Conservation (phyloP, 257 asterid species). For the Lycium ferocissimum region DNA sequence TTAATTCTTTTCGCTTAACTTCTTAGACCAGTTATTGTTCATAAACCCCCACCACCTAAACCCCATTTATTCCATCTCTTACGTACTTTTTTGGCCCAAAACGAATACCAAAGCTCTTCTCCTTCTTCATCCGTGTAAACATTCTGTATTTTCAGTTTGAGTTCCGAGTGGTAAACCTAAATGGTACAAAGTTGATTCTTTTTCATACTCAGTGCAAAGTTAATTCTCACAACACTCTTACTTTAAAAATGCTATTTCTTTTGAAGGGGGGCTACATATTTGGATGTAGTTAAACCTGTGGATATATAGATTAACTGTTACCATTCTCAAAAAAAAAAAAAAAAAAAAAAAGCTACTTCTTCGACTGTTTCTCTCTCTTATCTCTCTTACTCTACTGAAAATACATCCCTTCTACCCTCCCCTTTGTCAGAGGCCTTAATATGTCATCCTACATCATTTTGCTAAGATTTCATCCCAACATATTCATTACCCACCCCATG, state of each 20-base stretch:
- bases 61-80: neutral
- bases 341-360: neutral
- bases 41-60: neutral
- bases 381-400: neutral
- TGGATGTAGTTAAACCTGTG: too few species aligned
- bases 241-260: neutral
- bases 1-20: neutral
- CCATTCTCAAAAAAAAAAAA: too few species aligned
- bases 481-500: conserved; percentile 10
- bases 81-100: neutral
- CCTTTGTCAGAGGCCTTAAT: neutral
- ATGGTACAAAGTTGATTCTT: neutral
- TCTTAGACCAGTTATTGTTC: neutral
- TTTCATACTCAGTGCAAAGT: too few species aligned
- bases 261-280: too few species aligned
- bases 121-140: neutral
- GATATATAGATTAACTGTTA: too few species aligned
- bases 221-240: neutral
- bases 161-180: neutral
- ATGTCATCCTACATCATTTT: neutral
- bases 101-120: neutral
- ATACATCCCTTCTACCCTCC: neutral
- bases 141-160: conserved; percentile 2
- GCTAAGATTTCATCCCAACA: neutral
- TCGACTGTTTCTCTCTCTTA: neutral